Conservation (phyloP, 1,139 yeast genomes). For the Yamadazyma epiphylla region DNA sequence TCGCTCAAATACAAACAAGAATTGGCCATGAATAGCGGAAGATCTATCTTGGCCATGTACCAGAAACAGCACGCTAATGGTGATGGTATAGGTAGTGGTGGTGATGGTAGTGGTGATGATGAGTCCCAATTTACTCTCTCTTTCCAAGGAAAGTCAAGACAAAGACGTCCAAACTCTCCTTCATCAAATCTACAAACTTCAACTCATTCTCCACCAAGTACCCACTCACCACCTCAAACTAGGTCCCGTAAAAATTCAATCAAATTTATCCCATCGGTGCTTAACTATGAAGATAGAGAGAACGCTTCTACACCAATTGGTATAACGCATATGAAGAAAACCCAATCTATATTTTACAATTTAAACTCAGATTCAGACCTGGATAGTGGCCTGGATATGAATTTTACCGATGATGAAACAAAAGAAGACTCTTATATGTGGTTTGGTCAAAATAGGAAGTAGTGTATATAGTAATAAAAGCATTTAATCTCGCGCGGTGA, state of each 20-base stretch:
- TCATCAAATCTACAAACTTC: constrained; percentile 2
- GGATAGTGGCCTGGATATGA: constrained; percentile 10
- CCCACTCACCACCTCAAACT: constrained; percentile 9
- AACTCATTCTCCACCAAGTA: constrained; percentile 3
- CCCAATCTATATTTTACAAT: constrained; percentile 30
- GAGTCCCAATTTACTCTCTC: constrained; percentile 22
- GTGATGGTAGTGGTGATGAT: constrained; percentile 9
- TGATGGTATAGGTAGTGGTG: constrained; percentile 4
- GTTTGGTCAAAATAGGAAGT: constrained; percentile 33
- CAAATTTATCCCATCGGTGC: constrained; percentile 29
- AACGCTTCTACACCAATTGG: constrained; percentile 12
- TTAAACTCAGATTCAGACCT: constrained; percentile 22
- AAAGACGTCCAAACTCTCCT: constrained; percentile 2
- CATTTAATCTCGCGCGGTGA: too few species aligned
- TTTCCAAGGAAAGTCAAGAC: constrained; percentile 10
- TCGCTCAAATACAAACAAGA: constrained; percentile 24
- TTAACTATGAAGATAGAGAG: constrained; percentile 8
- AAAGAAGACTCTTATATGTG: constrained; percentile 20
- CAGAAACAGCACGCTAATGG: constrained; percentile 16
- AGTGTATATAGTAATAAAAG: constrained; percentile 14
- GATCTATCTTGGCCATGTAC: constrained; percentile 24
- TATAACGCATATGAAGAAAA: constrained; percentile 5
- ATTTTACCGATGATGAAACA: constrained; percentile 17
- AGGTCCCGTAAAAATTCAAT: constrained; percentile 26
- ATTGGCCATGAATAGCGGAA: constrained; percentile 18